Evolutionary conservation across 805 yeast species (phyloP).

Genomic region (Starmerella cellae): DNA sequence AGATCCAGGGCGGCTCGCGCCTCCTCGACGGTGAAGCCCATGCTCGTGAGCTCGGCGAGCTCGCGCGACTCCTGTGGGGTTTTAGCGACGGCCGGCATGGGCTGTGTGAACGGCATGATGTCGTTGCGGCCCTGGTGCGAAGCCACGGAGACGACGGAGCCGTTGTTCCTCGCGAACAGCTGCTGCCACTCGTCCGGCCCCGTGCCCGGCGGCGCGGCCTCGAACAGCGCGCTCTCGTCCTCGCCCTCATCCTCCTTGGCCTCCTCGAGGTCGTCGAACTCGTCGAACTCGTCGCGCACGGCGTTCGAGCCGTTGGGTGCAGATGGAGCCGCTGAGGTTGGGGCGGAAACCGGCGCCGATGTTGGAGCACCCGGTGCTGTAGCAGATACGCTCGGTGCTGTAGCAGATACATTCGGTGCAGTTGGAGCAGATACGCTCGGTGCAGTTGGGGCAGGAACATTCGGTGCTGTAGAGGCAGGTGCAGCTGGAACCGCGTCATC

Average conservation of each 20-base stretch:
- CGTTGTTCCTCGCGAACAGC: constrained; percentile 55
- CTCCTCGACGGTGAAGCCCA: constrained; percentile 68
- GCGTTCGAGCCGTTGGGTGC: no score
- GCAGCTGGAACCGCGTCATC: no score
- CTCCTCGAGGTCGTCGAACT: constrained; percentile 29
- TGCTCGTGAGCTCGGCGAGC: constrained; percentile 46
- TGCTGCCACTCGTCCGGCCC: constrained; percentile 80
- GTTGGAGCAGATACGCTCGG: no score
- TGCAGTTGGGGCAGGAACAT: no score
- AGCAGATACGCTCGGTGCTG: neutral
- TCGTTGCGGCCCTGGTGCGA: neutral
- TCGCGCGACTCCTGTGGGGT: constrained; percentile 25
- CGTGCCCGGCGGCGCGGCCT: constrained; percentile 12
- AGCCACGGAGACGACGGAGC: neutral
- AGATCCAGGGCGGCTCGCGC: constrained; percentile 55
- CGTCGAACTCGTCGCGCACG: constrained; percentile 23
- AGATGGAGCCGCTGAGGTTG: no score
- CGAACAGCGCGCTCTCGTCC: constrained; percentile 20
- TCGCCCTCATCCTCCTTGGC: constrained; percentile 27
- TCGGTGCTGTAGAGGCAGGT: no score
- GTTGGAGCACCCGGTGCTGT: neutral
- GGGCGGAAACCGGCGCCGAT: constrained; percentile 5
- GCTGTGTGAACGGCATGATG: neutral
- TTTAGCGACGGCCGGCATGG: neutral
- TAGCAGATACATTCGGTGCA: no score